phyloP scores from a whole-genome alignment of 352 stramenopile species.

The Phytophthora fragariae region DNA sequence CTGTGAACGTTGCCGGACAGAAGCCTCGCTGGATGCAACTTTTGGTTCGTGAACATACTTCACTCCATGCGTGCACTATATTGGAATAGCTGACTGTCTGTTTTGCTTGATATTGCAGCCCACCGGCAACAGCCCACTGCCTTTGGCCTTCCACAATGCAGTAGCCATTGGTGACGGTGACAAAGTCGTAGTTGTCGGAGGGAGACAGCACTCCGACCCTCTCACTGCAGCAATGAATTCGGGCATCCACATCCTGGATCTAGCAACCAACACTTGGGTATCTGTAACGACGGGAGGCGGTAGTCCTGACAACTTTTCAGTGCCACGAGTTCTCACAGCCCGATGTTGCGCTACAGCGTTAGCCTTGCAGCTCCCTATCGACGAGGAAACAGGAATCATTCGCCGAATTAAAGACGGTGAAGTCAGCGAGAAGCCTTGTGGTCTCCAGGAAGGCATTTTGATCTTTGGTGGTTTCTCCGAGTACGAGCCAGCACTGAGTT shows the following conservation, averaged over 20 bases:
- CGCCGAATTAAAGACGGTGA: constrained; percentile 34
- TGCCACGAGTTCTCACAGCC: constrained; percentile 29
- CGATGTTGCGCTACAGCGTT: constrained; percentile 47
- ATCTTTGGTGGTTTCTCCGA: constrained; percentile 69
- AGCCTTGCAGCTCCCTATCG: constrained; percentile 43
- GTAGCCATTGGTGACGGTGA: constrained; percentile 43
- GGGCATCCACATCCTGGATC: constrained; percentile 57
- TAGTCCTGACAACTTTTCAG: not conserved
- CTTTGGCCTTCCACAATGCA: constrained; percentile 58
- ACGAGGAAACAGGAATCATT: constrained; percentile 27
- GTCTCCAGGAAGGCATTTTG: constrained; percentile 40
- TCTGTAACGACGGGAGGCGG: constrained; percentile 22
- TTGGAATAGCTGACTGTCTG: constrained; percentile 1
- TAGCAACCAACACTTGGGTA: constrained; percentile 58
- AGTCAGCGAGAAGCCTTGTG: constrained; percentile 23
- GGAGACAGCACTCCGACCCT: constrained; percentile 29
- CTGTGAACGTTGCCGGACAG: constrained; percentile 27
- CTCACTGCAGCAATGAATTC: constrained; percentile 37
- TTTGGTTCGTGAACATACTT: constrained; percentile 32
- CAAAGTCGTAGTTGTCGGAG: constrained; percentile 62
- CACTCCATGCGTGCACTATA: not conserved
- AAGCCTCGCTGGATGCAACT: constrained; percentile 50
- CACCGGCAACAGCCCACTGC: constrained; percentile 56
- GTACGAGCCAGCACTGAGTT: constrained; percentile 25
- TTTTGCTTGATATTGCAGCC: constrained; percentile 31